Conservation (phyloP, 176 grass and related monocot genomes). For the Ensete ventricosum region DNA sequence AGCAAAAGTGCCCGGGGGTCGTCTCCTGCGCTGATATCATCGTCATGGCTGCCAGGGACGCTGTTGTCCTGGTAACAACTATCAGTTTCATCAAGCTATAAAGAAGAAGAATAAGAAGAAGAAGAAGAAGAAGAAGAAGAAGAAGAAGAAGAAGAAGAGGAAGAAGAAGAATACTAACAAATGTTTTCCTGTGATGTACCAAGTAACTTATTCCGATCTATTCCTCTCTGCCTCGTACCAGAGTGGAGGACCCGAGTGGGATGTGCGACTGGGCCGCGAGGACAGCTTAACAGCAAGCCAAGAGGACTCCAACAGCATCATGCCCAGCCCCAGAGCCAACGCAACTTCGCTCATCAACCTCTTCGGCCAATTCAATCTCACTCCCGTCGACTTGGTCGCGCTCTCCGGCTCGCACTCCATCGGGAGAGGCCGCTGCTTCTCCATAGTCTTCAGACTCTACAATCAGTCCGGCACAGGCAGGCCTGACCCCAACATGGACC, state of each 20-base stretch:
- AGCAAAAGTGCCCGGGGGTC: slow-evolving; percentile 53
- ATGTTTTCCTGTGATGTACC: too few relatives aligned
- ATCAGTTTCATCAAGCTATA: too few relatives aligned
- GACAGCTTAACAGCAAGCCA: slow-evolving; percentile 76
- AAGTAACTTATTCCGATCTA: too few relatives aligned
- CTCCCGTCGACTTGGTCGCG: slow-evolving; percentile 61
- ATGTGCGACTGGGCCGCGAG: slow-evolving; percentile 61
- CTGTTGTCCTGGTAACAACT: slow-evolving; percentile 43
- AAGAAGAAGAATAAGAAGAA: too few relatives aligned
- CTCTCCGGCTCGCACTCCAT: slow-evolving; percentile 88
- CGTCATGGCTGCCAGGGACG: slow-evolving; percentile 47
- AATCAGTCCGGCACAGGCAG: slow-evolving; percentile 74
- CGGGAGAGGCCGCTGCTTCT: slow-evolving; percentile 81
- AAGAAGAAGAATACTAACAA: too few relatives aligned
- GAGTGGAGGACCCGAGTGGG: slow-evolving; percentile 78
- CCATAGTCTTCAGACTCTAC: slow-evolving; percentile 84
- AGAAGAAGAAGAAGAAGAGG: too few relatives aligned
- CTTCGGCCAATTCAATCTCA: slow-evolving; percentile 61
- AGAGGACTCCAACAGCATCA: slow-evolving; percentile 58
- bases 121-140: too few relatives aligned
- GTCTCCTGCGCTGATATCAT: slow-evolving; percentile 52
- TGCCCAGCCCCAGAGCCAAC: slow-evolving; percentile 82
- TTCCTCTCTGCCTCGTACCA: slow-evolving; percentile 8
- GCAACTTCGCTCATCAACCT: slow-evolving; percentile 49
- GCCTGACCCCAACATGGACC: slow-evolving; percentile 85